These are phyloP conservation scores for Hypoxylon subgilvum DNA, from an alignment of 495 filamentous ascomycete species.

Conservation along the genomic window DNA sequence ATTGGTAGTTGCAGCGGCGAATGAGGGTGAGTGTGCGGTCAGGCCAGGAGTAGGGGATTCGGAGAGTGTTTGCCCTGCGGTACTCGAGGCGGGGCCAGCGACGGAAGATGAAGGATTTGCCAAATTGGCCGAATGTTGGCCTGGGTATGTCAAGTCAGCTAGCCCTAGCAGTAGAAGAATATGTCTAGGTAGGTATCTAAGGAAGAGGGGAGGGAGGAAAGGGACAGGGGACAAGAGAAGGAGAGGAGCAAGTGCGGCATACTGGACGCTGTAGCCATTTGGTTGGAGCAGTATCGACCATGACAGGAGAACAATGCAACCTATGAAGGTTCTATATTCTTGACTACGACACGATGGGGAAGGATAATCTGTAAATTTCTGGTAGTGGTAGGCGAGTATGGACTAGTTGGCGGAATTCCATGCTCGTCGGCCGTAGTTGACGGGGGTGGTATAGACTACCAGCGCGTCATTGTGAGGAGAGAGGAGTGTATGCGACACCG, in stretches of 20 bases:
- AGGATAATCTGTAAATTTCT: conserved; percentile 28
- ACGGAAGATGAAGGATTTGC: conserved; percentile 36
- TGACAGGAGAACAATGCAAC: conserved; percentile 29
- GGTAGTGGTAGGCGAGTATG: conserved; percentile 30
- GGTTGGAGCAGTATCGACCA: conserved; percentile 37
- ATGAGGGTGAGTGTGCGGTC: conserved; percentile 29
- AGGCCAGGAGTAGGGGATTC: conserved; percentile 33
- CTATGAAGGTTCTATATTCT: not conserved
- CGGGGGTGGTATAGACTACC: conserved; percentile 23
- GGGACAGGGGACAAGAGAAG: not conserved
- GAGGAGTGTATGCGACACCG: conserved; percentile 24
- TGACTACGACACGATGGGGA: conserved; percentile 9
- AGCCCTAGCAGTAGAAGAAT: too few species aligned
- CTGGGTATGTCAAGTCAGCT: conserved; percentile 33
- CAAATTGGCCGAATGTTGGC: conserved; percentile 41
- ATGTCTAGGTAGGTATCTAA: too few species aligned
- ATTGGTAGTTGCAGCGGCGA: conserved; percentile 26
- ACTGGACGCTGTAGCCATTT: conserved; percentile 46
- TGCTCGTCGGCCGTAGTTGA: conserved; percentile 32
- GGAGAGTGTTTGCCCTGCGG: conserved; percentile 26
- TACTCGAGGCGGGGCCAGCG: conserved; percentile 22
- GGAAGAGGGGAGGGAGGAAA: too few species aligned
- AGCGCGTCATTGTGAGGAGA: conserved; percentile 38
- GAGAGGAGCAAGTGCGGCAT: conserved; percentile 15
- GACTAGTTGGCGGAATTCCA: conserved; percentile 31